Evolutionary conservation across 441 rosid species (phyloP), one percentile per base, ranked within the genome.

Genomic region (Populus hybrid): DNA sequence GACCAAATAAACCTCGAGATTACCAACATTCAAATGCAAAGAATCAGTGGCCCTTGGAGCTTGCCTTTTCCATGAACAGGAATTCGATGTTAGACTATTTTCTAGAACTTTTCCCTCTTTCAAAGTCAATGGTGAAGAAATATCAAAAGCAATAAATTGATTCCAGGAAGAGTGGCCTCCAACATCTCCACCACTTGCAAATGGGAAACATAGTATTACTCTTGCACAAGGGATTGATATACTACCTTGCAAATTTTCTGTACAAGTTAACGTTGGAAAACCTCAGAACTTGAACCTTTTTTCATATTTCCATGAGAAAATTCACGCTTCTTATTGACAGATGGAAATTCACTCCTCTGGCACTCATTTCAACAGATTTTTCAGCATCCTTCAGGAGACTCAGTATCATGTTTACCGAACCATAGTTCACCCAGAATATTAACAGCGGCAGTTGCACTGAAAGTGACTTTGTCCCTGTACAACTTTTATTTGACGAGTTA

Each of bases 161-260:
- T 26, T 26, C 28, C 28, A 26, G 28, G 28, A 82, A 79, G 79
- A 84, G 81, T 75, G 80, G 81, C 82, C 78, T 34, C 81, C 79
- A 67, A 42, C 61, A 81, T 69, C 92, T 78, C 87, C 81, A 69
- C 75, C 83, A 74, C 80, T 83, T 79, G 84, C 84, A 76, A 83
- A 86, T 79, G 98, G 97, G 82, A 91, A 92, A 82, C 97, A 94
- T 57, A 97, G 66, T 71, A 97, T 84, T 32, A 87, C 77, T 85
- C 98, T 92, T 70, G 97, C 98, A 85, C 83, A 80, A 69, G 86
- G 87, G 79, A 94, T 78, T 69, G 85, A 88, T 84, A 97, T 84
- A 78, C 78, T 84, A 75, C 94, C 93, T 74, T 35, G 86, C 74
- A 89, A 84, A 70, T 84, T 86, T 82, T 84, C 87, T 69, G 63